phyloP scores from a whole-genome alignment of 2,329 filamentous ascomycete species.

The Camptophora hylomeconis region DNA sequence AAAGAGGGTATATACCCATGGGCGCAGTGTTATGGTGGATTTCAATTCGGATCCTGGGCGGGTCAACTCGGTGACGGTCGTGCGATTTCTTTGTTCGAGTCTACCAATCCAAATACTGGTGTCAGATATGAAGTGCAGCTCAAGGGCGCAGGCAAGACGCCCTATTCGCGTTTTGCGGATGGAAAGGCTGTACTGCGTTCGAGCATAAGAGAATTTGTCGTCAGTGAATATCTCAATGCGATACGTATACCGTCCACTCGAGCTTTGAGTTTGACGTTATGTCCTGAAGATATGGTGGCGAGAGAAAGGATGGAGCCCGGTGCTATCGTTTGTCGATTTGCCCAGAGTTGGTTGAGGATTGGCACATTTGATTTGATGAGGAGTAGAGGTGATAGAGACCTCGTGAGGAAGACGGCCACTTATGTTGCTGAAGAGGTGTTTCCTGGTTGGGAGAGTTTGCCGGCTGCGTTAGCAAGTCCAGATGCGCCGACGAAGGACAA shows the following conservation, averaged over 20 bases:
- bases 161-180: conserved; percentile 92
- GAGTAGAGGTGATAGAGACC: conserved; percentile 61
- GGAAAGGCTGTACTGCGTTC: conserved; percentile 86
- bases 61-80: conserved; percentile 90
- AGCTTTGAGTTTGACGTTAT: conserved; percentile 67
- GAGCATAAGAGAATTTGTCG: conserved; percentile 87
- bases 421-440: conserved; percentile 84
- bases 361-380: conserved; percentile 94
- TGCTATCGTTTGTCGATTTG: conserved; percentile 80
- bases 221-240: conserved; percentile 74
- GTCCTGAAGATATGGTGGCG: conserved; percentile 58
- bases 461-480: conserved; percentile 36
- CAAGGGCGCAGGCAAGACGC: conserved; percentile 85
- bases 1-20: conserved; percentile 72
- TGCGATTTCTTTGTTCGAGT: conserved; percentile 88
- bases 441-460: conserved; percentile 73
- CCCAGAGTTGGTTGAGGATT: conserved; percentile 79
- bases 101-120: conserved; percentile 59
- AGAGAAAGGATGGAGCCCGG: conserved; percentile 78
- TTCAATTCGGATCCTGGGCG: conserved; percentile 70
- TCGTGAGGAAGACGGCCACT: conserved; percentile 62
- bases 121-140: conserved; percentile 79
- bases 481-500: conserved; percentile 24
- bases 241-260: conserved; percentile 74
- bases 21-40: conserved; percentile 87